Evolutionary conservation across 164 flowering plant species (phyloP).

Genomic region (Magnolia kwangsiensis): DNA sequence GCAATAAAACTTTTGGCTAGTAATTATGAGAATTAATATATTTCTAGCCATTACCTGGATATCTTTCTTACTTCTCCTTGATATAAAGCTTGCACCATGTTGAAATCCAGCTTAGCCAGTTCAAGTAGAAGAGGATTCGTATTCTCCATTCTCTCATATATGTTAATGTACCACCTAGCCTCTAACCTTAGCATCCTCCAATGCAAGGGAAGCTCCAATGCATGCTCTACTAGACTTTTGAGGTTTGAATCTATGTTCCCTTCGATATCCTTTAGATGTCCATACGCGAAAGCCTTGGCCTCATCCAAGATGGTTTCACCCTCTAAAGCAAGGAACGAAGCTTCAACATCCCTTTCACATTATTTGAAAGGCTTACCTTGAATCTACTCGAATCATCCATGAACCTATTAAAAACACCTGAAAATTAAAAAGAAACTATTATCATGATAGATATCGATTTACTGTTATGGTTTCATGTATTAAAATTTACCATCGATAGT

Average conservation of each 20-base stretch:
- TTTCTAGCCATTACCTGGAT: slow-evolving; percentile 21
- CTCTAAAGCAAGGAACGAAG: slow-evolving; percentile 19
- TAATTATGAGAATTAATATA: too few relatives aligned
- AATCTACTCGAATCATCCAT: too few relatives aligned
- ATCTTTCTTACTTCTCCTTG: slow-evolving; percentile 28
- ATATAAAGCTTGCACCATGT: slow-evolving; percentile 36
- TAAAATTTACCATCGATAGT: too few relatives aligned
- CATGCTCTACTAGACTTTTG: slow-evolving; percentile 15
- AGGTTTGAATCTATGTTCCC: slow-evolving; percentile 12
- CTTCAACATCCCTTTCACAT: too few relatives aligned
- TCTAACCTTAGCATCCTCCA: slow-evolving; percentile 35
- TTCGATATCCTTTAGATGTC: slow-evolving; percentile 10
- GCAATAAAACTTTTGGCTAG: too few relatives aligned
- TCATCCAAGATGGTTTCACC: slow-evolving; percentile 29
- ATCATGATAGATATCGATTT: too few relatives aligned
- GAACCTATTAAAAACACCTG: too few relatives aligned
- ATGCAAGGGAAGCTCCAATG: slow-evolving; percentile 32
- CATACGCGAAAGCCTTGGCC: slow-evolving; percentile 19
- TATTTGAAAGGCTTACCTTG: too few relatives aligned
- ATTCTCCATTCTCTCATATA: slow-evolving; percentile 10
- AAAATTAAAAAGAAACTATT: too few relatives aligned
- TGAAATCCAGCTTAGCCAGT: slow-evolving; percentile 41
- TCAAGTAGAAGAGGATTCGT: slow-evolving; percentile 20
- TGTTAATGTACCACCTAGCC: slow-evolving; percentile 28
- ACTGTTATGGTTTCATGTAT: too few relatives aligned